Percentiles rank a stretch among this genome's conserved stretches.
phyloP scores from a whole-genome alignment of 352 stramenopile species.

The Aphanomyces euteiches region DNA sequence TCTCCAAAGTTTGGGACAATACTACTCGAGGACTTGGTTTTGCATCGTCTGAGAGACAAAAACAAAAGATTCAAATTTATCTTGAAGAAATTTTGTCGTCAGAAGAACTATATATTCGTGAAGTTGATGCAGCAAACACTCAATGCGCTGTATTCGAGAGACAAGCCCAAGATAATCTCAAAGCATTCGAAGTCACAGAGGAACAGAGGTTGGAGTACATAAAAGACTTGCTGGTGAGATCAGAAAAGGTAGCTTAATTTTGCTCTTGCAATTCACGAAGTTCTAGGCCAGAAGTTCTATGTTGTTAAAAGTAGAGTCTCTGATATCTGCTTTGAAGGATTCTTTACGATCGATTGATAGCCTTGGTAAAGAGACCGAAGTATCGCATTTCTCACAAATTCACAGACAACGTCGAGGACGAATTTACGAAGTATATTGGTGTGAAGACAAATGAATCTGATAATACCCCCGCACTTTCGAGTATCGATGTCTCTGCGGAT shows the following conservation, averaged over 20 bases:
- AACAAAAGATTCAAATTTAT: constrained; percentile 51
- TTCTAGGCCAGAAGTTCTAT: constrained; percentile 41
- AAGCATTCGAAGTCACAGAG: constrained; percentile 78
- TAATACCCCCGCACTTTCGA: background rate
- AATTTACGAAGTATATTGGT: constrained; percentile 38
- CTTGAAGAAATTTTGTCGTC: constrained; percentile 65
- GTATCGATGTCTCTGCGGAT: background rate
- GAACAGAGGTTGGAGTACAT: constrained; percentile 79
- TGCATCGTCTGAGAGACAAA: constrained; percentile 59
- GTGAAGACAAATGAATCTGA: background rate
- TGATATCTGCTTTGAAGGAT: constrained; percentile 52
- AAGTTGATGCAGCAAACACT: constrained; percentile 61
- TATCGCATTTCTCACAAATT: background rate
- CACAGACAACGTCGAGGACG: constrained; percentile 69
- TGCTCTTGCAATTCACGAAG: background rate
- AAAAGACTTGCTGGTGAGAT: constrained; percentile 65
- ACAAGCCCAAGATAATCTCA: constrained; percentile 71
- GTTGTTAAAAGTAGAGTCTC: constrained; percentile 43
- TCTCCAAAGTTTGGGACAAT: constrained; percentile 78
- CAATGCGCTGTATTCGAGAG: constrained; percentile 61
- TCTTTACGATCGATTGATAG: constrained; percentile 55
- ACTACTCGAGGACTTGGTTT: constrained; percentile 62
- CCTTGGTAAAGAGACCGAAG: constrained; percentile 43
- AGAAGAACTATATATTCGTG: constrained; percentile 66
- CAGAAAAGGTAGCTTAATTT: constrained; percentile 39